Evolutionary conservation across 2,329 filamentous ascomycete species (phyloP), one percentile per base, ranked within the genome.

Genomic region (Ceratocystis diversiconidia): DNA sequence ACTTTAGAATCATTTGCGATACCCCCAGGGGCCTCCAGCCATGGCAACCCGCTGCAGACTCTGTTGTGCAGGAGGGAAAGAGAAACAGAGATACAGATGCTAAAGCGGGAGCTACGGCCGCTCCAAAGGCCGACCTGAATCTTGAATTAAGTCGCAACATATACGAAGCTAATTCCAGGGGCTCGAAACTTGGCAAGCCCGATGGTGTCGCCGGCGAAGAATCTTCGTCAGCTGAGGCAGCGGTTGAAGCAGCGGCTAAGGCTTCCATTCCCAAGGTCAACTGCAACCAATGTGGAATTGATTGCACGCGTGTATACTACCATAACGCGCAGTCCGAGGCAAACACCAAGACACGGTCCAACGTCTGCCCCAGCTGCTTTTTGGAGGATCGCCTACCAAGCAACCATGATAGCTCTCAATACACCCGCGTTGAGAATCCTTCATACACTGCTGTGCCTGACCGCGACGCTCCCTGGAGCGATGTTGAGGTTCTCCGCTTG

Each of bases 1-100:
- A 99, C 75, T 99, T 99, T 82, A 88, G 90, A 74, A 87, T 97
- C 68, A 92, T 92, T 66, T 94, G 91, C 72, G 94, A 99, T 74
- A 99, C 94, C 0, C 94, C 94, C 64, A 86, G 94, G 67, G 94
- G 94, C 46, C 82, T 99, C 63, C 92, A 97, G 74, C 89, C 92
- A 28, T 96, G 92, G 84, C 94, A 99, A 73, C 94, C 94, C 19
- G 88, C 89, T 19, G 86, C 91, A 1, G 88, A 90, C 70, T 85
- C 90, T 5, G 76, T 85, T 50, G 79, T 86, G 3, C 73, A 81
- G n/a, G 79, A 85, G 69, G 84, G 84, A 65, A 85, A 83, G 73
- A 80, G 79, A 70, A 82, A 76, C 69, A 75, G 75, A 63, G 82
- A 87, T 61, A 96, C 92, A 0, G 91, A 96, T n/a, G 78, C 75